phyloP scores from a whole-genome alignment of 805 yeast genomes.

The Pichia scutulata region DNA sequence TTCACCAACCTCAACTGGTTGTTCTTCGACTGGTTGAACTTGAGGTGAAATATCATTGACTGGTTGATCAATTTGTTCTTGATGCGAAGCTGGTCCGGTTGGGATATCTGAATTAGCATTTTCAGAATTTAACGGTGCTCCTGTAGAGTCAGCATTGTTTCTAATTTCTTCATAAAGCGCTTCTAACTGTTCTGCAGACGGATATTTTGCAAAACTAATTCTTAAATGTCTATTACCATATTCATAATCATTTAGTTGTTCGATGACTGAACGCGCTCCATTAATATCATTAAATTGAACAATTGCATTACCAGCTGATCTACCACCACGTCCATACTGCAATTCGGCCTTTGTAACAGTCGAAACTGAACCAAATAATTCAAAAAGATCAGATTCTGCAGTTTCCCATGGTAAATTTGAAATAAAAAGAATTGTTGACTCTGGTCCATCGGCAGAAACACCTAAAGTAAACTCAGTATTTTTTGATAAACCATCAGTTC shows the following conservation, averaged over 20 bases:
- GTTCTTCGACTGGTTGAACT: not conserved
- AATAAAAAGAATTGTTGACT: conserved; percentile 56
- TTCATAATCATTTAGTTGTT: conserved; percentile 66
- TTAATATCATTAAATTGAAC: conserved; percentile 63
- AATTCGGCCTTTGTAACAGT: conserved; percentile 69
- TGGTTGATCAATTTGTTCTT: not conserved
- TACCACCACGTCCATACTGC: conserved; percentile 51
- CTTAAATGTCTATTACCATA: conserved; percentile 76
- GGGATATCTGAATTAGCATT: not conserved
- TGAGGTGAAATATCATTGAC: conserved; percentile 1
- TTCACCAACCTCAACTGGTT: conserved; percentile 4
- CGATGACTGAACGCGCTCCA: conserved; percentile 67
- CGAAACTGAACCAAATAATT: conserved; percentile 81
- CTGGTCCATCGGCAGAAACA: conserved; percentile 54
- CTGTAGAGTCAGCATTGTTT: not conserved
- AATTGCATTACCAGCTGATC: conserved; percentile 79
- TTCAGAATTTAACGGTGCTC: not conserved
- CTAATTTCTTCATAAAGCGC: conserved; percentile 15
- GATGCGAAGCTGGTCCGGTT: not conserved
- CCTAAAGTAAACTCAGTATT: conserved; percentile 58
- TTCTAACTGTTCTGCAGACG: conserved; percentile 9
- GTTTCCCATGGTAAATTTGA: conserved; percentile 85
- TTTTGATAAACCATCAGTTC: conserved; percentile 18
- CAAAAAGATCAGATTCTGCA: conserved; percentile 74
- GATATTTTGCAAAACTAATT: conserved; percentile 54